A percentile compares a stretch with the other conserved stretches of the same genome.
Evolutionary conservation across 768 basidiomycete species (phyloP).

Genomic region (Suillus ampliporus): DNA sequence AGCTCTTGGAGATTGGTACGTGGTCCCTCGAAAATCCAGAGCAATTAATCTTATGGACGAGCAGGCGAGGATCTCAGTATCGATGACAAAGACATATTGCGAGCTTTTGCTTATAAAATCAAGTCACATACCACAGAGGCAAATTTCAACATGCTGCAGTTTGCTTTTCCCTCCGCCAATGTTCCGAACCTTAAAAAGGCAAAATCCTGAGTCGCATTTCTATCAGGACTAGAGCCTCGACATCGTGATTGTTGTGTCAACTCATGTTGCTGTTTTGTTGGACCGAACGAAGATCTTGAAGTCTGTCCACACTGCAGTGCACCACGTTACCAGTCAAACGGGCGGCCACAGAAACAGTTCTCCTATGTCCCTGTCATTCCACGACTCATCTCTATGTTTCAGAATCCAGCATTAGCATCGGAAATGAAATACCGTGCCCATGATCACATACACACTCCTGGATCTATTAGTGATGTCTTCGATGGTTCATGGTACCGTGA

Average conservation of each 20-base stretch:
- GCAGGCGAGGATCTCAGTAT: not conserved
- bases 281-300: constrained; percentile 30
- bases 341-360: constrained; percentile 35
- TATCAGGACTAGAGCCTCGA: constrained; percentile 39
- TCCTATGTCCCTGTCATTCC: constrained; percentile 46
- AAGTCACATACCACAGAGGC: constrained; percentile 31
- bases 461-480: constrained; percentile 40
- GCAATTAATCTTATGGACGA: not conserved
- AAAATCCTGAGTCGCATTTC: constrained; percentile 29
- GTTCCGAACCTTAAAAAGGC: constrained; percentile 26
- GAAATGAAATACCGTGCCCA: constrained; percentile 37
- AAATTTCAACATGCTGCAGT: constrained; percentile 31
- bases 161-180: constrained; percentile 26
- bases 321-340: constrained; percentile 27
- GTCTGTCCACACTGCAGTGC: constrained; percentile 43
- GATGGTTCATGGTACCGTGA: constrained; percentile 38
- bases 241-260: constrained; percentile 49
- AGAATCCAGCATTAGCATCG: constrained; percentile 23
- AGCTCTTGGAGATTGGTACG: constrained; percentile 5
- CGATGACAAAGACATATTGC: constrained; percentile 23
- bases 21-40: not conserved
- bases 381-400: constrained; percentile 34
- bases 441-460: constrained; percentile 24
- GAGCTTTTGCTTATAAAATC: constrained; percentile 36
- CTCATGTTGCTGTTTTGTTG: constrained; percentile 46